A percentile compares a stretch with the other conserved stretches of the same genome.
phyloP scores from a whole-genome alignment of 768 basidiomycete genomes.

The Suillus paluster region DNA sequence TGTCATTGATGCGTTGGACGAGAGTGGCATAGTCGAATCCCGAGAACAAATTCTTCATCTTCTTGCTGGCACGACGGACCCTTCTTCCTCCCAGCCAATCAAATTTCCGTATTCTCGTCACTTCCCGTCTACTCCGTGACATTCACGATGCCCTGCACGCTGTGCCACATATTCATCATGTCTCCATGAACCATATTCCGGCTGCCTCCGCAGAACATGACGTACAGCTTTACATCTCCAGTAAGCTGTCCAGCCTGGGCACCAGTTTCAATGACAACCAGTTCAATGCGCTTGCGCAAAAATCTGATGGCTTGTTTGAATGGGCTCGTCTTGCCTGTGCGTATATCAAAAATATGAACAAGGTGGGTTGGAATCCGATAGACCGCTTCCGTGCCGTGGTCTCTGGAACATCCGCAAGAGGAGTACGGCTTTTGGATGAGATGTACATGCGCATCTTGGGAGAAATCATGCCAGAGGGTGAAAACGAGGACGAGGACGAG shows the following conservation, averaged over 20 bases:
- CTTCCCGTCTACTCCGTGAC: constrained; percentile 34
- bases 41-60: constrained; percentile 26
- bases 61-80: constrained; percentile 13
- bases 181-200: constrained; percentile 4
- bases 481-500: too few relatives aligned
- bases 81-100: background rate
- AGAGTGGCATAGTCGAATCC: constrained; percentile 29
- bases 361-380: background rate
- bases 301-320: constrained; percentile 26
- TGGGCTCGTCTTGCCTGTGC: constrained; percentile 21
- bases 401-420: background rate
- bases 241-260: background rate
- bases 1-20: constrained; percentile 43
- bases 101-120: constrained; percentile 21
- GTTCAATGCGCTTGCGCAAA: background rate
- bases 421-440: constrained; percentile 1
- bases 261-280: background rate
- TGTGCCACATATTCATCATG: background rate
- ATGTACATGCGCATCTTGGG: constrained; percentile 1
- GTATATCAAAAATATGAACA: background rate
- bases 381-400: background rate
- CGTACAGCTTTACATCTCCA: background rate
- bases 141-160: constrained; percentile 17
- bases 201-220: constrained; percentile 1
- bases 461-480: background rate